Conservation (phyloP, 371 early-diverging fungal genomes). For the Rhizomucor pusillus region DNA sequence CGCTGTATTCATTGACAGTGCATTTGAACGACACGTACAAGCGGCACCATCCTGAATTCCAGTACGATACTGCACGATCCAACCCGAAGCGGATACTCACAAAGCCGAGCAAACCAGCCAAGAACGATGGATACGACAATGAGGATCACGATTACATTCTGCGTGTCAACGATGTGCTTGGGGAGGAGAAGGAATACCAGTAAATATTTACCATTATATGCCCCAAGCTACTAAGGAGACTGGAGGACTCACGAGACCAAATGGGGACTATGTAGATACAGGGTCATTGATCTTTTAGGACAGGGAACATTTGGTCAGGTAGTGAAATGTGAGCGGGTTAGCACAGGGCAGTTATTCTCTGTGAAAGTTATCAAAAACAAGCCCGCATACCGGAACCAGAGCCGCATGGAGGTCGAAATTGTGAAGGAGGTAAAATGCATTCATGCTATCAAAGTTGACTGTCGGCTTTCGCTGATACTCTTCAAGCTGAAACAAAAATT, state of each 20-base stretch:
- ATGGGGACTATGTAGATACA: constrained; percentile 49
- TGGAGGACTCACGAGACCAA: not conserved
- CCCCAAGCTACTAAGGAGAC: too few species aligned
- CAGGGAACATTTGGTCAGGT: constrained; percentile 99
- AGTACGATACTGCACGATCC: constrained; percentile 58
- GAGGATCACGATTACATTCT: constrained; percentile 94
- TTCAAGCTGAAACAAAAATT: constrained; percentile 76
- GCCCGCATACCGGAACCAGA: constrained; percentile 93
- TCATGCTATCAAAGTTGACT: not conserved
- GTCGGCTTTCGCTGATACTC: not conserved
- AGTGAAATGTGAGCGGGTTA: constrained; percentile 86
- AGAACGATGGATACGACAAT: constrained; percentile 95
- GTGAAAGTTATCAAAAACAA: constrained; percentile 98
- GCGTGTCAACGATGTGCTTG: constrained; percentile 90
- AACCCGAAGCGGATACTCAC: constrained; percentile 92
- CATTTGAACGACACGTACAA: constrained; percentile 68
- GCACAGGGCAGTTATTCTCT: constrained; percentile 86
- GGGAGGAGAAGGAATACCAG: constrained; percentile 80
- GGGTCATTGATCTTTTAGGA: constrained; percentile 92
- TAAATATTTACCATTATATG: too few species aligned
- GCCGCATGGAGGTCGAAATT: constrained; percentile 93
- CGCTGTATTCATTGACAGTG: constrained; percentile 42
- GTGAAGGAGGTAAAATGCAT: constrained; percentile 64
- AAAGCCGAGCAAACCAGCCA: constrained; percentile 85
- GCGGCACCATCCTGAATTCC: constrained; percentile 69